These are phyloP conservation scores for Phaeolepiota aurea DNA, from an alignment of 768 basidiomycete species.

Conservation along the genomic window DNA sequence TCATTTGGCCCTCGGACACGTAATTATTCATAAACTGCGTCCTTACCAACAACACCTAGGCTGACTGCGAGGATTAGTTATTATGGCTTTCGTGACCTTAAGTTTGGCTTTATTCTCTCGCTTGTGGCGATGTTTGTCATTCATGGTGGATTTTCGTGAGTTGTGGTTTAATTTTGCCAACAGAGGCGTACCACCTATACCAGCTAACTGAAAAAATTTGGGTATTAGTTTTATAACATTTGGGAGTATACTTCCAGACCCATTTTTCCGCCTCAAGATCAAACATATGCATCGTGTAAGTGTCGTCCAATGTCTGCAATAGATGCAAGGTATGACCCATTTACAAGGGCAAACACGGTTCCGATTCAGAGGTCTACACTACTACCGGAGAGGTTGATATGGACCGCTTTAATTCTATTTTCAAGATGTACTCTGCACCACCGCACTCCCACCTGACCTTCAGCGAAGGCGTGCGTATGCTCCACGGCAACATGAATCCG, in stretches of 20 bases:
- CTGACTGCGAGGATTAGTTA: constrained; percentile 16
- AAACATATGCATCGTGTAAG: constrained; percentile 29
- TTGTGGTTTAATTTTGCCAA: neutral
- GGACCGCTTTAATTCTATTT: constrained; percentile 27
- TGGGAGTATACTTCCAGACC: constrained; percentile 29
- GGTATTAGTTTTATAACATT: constrained; percentile 23
- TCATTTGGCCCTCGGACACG: constrained; percentile 40
- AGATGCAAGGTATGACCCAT: neutral
- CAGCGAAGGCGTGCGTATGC: constrained; percentile 28
- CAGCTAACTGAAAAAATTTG: no score
- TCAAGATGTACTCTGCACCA: constrained; percentile 29
- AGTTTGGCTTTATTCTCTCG: constrained; percentile 27
- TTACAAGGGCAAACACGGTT: constrained; percentile 32
- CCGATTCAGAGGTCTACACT: constrained; percentile 29
- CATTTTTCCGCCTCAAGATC: constrained; percentile 32
- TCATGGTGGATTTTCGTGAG: constrained; percentile 33
- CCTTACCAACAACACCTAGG: neutral
- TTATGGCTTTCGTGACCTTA: constrained; percentile 26
- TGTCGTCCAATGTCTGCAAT: neutral
- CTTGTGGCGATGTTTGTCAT: constrained; percentile 27
- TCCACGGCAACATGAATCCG: constrained; percentile 28
- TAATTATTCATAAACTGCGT: constrained; percentile 12
- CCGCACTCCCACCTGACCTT: constrained; percentile 32
- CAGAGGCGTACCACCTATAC: neutral
- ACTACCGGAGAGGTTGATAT: constrained; percentile 30